Conservation (phyloP, 805 yeast species). For the Wickerhamomyces bovis region DNA sequence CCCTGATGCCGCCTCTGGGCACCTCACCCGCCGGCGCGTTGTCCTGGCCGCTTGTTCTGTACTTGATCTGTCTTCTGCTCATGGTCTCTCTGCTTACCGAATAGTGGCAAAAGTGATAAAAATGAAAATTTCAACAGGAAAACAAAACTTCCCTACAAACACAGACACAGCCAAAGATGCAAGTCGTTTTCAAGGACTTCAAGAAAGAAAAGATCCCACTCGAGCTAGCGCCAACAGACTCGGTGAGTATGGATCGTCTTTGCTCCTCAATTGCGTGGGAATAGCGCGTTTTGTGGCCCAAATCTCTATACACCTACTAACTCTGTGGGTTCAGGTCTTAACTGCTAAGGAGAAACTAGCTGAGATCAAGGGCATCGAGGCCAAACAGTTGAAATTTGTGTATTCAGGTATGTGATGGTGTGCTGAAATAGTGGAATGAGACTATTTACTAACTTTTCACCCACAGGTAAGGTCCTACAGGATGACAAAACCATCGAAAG, state of each 20-base stretch:
- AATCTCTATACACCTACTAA: not conserved
- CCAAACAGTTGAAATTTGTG: constrained; percentile 76
- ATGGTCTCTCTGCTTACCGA: constrained; percentile 1
- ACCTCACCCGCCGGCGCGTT: constrained; percentile 1
- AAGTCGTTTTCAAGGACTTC: constrained; percentile 81
- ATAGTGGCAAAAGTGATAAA: constrained; percentile 1
- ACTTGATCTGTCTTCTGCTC: constrained; percentile 25
- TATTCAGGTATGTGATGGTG: constrained; percentile 54
- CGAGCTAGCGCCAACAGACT: constrained; percentile 63
- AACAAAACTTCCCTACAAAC: not conserved
- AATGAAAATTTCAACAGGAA: not conserved
- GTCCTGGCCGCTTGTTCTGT: constrained; percentile 16
- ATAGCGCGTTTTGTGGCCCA: not conserved
- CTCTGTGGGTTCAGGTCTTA: constrained; percentile 34
- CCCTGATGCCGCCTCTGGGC: constrained; percentile 30
- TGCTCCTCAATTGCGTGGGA: not conserved
- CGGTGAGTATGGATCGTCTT: constrained; percentile 38
- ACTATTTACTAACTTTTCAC: not conserved
- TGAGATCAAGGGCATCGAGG: constrained; percentile 58
- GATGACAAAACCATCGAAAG: constrained; percentile 71
- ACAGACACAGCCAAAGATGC: constrained; percentile 39
- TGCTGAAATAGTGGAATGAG: not conserved
- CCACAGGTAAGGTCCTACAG: constrained; percentile 69
- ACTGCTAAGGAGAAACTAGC: constrained; percentile 74
- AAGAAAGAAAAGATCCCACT: constrained; percentile 83